phyloP scores from a whole-genome alignment of 257 asterid species.

The Fraxinus excelsior region DNA sequence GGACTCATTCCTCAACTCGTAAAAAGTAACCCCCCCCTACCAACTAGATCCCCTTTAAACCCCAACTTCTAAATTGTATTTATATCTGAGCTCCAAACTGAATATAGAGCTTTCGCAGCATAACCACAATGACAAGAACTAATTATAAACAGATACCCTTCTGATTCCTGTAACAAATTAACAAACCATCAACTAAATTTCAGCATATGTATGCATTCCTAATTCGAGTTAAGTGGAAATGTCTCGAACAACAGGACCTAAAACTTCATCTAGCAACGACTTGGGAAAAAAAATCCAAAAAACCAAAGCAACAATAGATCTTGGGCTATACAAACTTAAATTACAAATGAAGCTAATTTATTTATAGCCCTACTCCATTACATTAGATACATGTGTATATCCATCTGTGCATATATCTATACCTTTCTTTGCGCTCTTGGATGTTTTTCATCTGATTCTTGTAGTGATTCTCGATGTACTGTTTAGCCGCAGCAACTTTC shows the following conservation, averaged over 20 bases:
- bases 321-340: slow-evolving; percentile 17
- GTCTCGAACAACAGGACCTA: slow-evolving; percentile 10
- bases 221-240: background rate
- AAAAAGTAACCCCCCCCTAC: background rate
- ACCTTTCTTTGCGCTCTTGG: slow-evolving; percentile 93
- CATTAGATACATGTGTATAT: slow-evolving; percentile 15
- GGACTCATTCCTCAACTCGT: background rate
- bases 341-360: slow-evolving; percentile 12
- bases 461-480: slow-evolving; percentile 97
- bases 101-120: background rate
- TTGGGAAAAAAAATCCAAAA: background rate
- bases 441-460: slow-evolving; percentile 92
- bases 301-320: slow-evolving; percentile 38
- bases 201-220: background rate
- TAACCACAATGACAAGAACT: background rate
- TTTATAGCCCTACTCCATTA: background rate
- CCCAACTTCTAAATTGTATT: background rate
- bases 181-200: slow-evolving; percentile 6
- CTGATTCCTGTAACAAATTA: background rate
- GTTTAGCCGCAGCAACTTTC: slow-evolving; percentile 95
- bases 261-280: background rate
- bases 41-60: background rate
- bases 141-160: slow-evolving; percentile 14
- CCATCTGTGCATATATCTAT: background rate
- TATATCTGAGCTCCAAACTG: background rate